Base-by-base conservation (phyloP, 2,329 filamentous ascomycete species). In the Neonectria neomacrospora region DNA sequence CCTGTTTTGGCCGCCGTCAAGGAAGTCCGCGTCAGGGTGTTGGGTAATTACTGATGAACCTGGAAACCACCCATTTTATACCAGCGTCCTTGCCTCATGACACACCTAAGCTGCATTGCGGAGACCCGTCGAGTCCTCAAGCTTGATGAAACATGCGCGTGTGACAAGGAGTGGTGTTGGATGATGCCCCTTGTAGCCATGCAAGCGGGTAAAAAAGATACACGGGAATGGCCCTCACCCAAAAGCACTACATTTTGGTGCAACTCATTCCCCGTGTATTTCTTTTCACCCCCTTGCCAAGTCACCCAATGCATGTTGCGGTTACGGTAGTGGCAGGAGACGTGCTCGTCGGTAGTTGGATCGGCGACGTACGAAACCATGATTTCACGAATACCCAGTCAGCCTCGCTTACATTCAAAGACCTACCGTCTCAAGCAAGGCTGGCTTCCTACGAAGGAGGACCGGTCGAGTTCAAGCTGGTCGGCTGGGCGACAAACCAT, bases 71-170 rank as follows among this genome's bases (percentile, higher is more conserved):
- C n/a, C 37, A 18, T 20, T 41, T 41, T 9, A 20, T 20, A 20
- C 34, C 37, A 20, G 11, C n/a, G n/a, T 28, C 5, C 7, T n/a
- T 12, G 54, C 18, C 6, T 57, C 18, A 45, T 16, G 41, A 23
- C 11, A 23, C 14, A n/a, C 20, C 44, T 41, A 14, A 39, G 26
- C 20, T 47, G 48, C 53, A 28, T 56, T 41, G 30, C 39, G 18
- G 14, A 48, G 41, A 18, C 7, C 5, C 5, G 22, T 57, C 47
- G 11, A 41, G 32, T 41, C 56, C 53, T 47, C 59, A 57, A 32
- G 23, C 39, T 53, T 51, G 23, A 62, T 57, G 41, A 57, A 62
- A n/a, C 48, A 23, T 22, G n/a, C 30, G 47, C 12, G 54, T 56
- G 28, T 53, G 48, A 48, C 53, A 51, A 2, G 52, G 10, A 20